These are phyloP conservation scores for Aspergillus biplanus DNA, from an alignment of 495 filamentous ascomycete species.

Conservation along the genomic window DNA sequence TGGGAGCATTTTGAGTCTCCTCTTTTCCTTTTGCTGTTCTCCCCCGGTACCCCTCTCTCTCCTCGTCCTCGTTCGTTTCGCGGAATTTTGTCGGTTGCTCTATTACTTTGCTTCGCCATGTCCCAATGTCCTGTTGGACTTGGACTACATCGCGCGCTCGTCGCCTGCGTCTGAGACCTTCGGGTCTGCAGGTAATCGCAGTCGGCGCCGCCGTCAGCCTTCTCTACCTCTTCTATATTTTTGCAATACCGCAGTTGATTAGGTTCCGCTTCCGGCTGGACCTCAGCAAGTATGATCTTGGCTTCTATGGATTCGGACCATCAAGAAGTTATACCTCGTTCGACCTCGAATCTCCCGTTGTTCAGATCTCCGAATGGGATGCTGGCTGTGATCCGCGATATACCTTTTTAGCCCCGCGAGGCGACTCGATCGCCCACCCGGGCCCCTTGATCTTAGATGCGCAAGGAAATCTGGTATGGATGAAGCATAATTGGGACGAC, in stretches of 20 bases:
- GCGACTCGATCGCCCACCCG: constrained; percentile 44
- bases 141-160: constrained; percentile 25
- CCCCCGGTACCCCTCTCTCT: not conserved
- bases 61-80: not conserved
- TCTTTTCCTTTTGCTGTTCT: not conserved
- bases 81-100: not conserved
- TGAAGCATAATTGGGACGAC: constrained; percentile 41
- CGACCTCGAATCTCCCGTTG: constrained; percentile 35
- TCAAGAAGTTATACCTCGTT: constrained; percentile 38
- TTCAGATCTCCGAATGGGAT: constrained; percentile 35
- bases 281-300: constrained; percentile 41
- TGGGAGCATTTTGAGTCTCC: not conserved
- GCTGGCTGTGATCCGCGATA: constrained; percentile 46
- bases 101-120: constrained; percentile 26
- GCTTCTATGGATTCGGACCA: constrained; percentile 41
- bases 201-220: constrained; percentile 22
- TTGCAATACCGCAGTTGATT: constrained; percentile 35
- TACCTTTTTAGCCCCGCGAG: constrained; percentile 49
- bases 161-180: constrained; percentile 29
- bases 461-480: constrained; percentile 50
- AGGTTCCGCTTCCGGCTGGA: constrained; percentile 37
- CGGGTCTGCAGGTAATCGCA: constrained; percentile 21
- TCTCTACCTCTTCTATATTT: constrained; percentile 32
- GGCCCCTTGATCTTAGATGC: constrained; percentile 53
- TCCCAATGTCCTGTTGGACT: constrained; percentile 35